Evolutionary conservation across 164 flowering plant species (phyloP).

Genomic region (Magnolia changhungtana): DNA sequence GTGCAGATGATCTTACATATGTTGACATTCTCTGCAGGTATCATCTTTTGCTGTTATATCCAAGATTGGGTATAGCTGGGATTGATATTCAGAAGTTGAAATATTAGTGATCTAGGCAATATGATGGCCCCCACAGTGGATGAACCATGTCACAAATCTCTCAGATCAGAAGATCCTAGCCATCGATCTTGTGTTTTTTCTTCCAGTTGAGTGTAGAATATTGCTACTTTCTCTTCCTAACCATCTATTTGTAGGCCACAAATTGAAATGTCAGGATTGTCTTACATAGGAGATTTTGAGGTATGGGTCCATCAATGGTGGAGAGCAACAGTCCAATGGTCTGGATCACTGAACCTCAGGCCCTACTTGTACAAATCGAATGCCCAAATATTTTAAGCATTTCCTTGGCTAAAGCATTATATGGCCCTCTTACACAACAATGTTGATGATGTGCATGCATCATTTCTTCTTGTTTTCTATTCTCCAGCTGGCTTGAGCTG

Average conservation of each 20-base stretch:
- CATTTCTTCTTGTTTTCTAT: not conserved
- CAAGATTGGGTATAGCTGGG: constrained; percentile 67
- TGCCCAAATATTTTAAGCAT: not conserved
- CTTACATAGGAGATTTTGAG: not conserved
- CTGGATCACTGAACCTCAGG: not conserved
- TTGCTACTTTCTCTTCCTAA: too few species aligned
- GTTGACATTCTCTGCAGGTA: constrained; percentile 41
- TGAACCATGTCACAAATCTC: too few species aligned
- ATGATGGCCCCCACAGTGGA: too few species aligned
- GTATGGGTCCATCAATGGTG: too few species aligned
- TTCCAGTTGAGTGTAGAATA: not conserved
- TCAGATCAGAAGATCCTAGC: too few species aligned
- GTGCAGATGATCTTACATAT: not conserved
- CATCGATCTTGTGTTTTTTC: too few species aligned
- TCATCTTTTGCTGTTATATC: constrained; percentile 58
- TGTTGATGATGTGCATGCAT: not conserved
- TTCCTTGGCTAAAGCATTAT: not conserved
- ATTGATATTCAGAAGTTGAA: constrained; percentile 57
- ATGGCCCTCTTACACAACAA: not conserved
- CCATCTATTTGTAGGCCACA: not conserved
- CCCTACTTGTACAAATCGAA: too few species aligned
- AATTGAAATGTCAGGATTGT: not conserved
- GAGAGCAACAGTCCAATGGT: not conserved
- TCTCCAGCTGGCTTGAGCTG: not conserved
- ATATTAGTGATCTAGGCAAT: constrained; percentile 33